These are phyloP conservation scores for Hevea brasiliensis DNA, from an alignment of 345 rosid species.

Conservation along the genomic window DNA sequence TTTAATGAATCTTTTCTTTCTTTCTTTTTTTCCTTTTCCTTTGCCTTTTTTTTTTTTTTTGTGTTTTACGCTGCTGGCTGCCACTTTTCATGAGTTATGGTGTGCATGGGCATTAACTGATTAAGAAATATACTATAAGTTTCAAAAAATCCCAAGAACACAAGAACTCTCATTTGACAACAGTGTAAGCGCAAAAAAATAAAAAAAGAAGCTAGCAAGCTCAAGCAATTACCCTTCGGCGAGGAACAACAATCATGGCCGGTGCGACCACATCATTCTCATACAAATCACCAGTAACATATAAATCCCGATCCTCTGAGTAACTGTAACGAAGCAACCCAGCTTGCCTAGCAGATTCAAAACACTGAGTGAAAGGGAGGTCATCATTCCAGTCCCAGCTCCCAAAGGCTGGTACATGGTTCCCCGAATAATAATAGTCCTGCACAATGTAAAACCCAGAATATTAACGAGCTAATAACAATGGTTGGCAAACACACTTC, in stretches of 20 bases:
- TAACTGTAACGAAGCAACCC: conserved; percentile 69
- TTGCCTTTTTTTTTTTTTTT: no score
- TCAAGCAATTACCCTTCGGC: conserved; percentile 48
- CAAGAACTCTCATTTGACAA: no score
- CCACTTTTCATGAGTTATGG: background rate
- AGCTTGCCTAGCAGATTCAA: conserved; percentile 73
- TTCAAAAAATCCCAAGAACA: no score
- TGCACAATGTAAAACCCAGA: background rate
- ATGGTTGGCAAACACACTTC: no score
- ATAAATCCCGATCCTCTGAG: conserved; percentile 76
- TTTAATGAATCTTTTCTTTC: conserved; percentile 16
- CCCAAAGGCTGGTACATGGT: conserved; percentile 90
- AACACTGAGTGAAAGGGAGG: conserved; percentile 87
- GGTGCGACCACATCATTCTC: conserved; percentile 77
- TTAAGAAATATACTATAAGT: no score
- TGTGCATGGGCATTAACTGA: background rate
- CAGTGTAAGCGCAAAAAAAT: no score
- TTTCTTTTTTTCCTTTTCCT: background rate
- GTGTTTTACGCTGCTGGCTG: background rate
- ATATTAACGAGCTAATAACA: background rate
- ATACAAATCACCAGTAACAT: conserved; percentile 88
- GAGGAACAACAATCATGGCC: conserved; percentile 89
- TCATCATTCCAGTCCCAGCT: conserved; percentile 97
- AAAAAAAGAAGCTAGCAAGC: no score
- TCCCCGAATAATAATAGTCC: conserved; percentile 50